Base-by-base conservation (phyloP, 148 eudicot species). In the Cornus kousa region DNA sequence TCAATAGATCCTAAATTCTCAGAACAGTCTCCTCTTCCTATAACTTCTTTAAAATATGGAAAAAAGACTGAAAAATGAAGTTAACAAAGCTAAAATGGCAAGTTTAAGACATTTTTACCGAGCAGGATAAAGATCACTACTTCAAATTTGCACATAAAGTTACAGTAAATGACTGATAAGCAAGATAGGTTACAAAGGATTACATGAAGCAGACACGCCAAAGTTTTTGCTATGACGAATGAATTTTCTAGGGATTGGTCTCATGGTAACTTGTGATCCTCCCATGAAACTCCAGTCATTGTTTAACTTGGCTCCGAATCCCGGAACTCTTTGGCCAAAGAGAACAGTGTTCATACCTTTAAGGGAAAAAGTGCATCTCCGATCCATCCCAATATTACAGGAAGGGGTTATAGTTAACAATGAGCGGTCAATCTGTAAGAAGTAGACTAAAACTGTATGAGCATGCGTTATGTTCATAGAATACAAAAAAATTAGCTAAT, bases 181-280 rank as follows among this genome's bases (percentile, higher is more conserved):
- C n/a, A 31, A 71, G 66, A 69, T 32, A 55, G 70, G 70, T 59
- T 39, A 70, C 39, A 75, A 82, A 67, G 39, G 62, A 85, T 88
- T 90, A 94, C 98, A 94, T 80, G 93, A 88, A 79, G 87, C 85
- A 72, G 76, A 59, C 72, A 92, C 81, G 77, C 79, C 85, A 31
- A 72, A 77, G 70, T 74, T 81, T 73, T 80, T 91, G 67, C 80
- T 87, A 37, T 57, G 35, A 74, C 20, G 62, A 57, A 19, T 48
- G 68, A 73, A 81, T 79, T 78, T 85, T 77, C 62, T 68, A 9
- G 77, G 70, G 23, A 70, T 78, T 66, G 86, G 88, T 80, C 74
- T 82, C 67, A 62, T 31, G 35, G 74, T 80, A 74, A 81, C 73
- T 79, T 79, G 75, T 81, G 82, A 80, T 73, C 91, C 92, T 82